Evolutionary conservation across 805 yeast genomes (phyloP).

Genomic region (Wickerhamiella parazyma): DNA sequence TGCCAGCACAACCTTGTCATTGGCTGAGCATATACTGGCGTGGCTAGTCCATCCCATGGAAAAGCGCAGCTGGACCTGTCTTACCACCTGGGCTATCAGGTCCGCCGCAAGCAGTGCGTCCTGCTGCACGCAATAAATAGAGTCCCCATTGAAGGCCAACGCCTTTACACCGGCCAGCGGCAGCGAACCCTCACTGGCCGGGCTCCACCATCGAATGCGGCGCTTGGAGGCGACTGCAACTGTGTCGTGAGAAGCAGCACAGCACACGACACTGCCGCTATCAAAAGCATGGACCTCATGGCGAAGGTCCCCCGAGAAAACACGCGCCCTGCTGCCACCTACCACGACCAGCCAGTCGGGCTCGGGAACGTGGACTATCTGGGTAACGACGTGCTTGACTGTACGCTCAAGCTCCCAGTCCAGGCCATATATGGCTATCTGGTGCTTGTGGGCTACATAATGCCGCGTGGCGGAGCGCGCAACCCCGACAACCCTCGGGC

Average conservation of each 20-base stretch:
- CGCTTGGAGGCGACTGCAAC: conserved; percentile 7
- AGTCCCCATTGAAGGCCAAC: background rate
- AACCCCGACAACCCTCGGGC: background rate
- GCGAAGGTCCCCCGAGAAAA: conserved; percentile 2
- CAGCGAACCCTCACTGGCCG: background rate
- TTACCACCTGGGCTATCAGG: conserved; percentile 1
- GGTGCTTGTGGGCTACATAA: background rate
- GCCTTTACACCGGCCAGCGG: conserved; percentile 1
- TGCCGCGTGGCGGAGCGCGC: background rate
- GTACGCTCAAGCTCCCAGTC: conserved; percentile 3
- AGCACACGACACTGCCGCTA: background rate
- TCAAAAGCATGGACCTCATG: background rate
- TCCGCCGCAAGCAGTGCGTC: background rate
- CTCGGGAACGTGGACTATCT: background rate
- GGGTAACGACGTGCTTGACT: background rate
- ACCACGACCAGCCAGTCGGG: conserved; percentile 2
- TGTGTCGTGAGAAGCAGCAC: background rate
- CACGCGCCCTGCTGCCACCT: background rate
- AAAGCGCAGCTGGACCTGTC: background rate
- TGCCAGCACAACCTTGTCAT: background rate
- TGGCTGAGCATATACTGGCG: background rate
- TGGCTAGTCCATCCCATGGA: background rate
- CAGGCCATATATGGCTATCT: background rate
- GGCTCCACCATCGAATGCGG: conserved; percentile 4
- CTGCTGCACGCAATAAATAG: background rate